Base-by-base conservation (phyloP, 2,329 filamentous ascomycete species). In the Diplodia mutila region DNA sequence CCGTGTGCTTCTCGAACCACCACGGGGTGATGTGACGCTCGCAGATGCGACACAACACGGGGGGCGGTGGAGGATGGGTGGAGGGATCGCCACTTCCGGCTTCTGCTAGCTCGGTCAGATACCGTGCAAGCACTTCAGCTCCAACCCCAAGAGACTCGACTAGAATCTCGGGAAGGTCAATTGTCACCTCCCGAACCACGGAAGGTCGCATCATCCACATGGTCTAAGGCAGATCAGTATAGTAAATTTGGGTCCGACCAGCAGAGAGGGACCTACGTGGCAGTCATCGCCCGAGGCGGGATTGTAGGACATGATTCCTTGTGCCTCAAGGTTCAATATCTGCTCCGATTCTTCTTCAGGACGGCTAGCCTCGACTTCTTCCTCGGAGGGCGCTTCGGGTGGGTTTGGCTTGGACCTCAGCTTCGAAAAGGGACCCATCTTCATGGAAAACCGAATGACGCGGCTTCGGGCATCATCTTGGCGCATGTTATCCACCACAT, bases 151-250 rank as follows among this genome's bases (percentile, higher is more conserved):
- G 85, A 1, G 94, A 94, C 74, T 98, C 94, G 63, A 98, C 94
- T 69, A 99, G 90, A 32, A 97, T 83, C 67, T 89, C 85, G 18
- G 96, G 94, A 7, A 99, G 87, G 77, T 98, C 95, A 73, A 99
- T 98, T 71, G 96, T 96, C 75, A 99, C 92, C 82, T 98, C 94
- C 71, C 93, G 88, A 6, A 94, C 86, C 49, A 93, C 90, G 80
- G 93, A 97, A 2, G 94, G 95, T 71, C 95, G 91, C 72, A 99
- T 88, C 93, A 99, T 99, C 95, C 95, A 99, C 96, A 99, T 99
- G 21, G 93, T 97, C 92, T 97, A 73, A 12, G 25, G 29, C 6
- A 49, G n/a, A 67, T 79, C 71, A 79, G 71, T 68, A 69, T 48
- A 23, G 34, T 21, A 21, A 8, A 9, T 14, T 29, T 32, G 2